Conservation (phyloP, 495 filamentous ascomycete species). For the Penicillium pulvis region DNA sequence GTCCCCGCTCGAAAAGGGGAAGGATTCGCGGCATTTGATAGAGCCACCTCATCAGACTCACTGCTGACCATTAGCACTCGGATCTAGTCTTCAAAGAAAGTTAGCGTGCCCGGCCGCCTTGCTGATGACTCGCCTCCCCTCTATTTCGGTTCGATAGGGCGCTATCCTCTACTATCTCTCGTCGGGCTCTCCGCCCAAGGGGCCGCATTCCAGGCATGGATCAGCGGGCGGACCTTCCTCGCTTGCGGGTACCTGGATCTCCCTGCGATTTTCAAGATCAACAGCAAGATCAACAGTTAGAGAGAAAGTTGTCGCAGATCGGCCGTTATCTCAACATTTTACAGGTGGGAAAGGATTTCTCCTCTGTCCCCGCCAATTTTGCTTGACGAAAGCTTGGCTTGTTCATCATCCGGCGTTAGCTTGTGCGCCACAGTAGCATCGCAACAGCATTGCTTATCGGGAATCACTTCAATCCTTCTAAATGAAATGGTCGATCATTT, state of each 20-base stretch:
- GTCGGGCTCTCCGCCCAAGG: not conserved
- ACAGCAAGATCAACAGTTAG: not conserved
- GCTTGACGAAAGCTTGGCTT: constrained; percentile 23
- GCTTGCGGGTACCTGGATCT: not conserved
- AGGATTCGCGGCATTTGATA: constrained; percentile 1
- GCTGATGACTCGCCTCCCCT: not conserved
- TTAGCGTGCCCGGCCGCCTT: not conserved
- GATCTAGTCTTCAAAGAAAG: not conserved
- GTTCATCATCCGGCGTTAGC: constrained; percentile 7
- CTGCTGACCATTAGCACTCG: constrained; percentile 4
- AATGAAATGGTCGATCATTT: constrained; percentile 14
- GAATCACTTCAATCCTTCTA: not conserved
- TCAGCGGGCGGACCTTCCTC: not conserved
- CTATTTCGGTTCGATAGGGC: not conserved
- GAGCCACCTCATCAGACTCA: not conserved
- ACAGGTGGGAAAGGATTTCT: not conserved
- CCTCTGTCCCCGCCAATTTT: constrained; percentile 10
- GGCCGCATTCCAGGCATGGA: not conserved
- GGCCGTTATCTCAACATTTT: not conserved
- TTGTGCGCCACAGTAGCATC: constrained; percentile 25
- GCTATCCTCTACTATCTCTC: not conserved
- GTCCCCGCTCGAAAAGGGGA: not conserved
- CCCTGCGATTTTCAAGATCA: not conserved
- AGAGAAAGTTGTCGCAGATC: not conserved
- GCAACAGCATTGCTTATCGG: constrained; percentile 20